These are phyloP conservation scores for Penicillium atrosanguineum DNA, from an alignment of 495 filamentous ascomycete genomes.

Conservation along the genomic window DNA sequence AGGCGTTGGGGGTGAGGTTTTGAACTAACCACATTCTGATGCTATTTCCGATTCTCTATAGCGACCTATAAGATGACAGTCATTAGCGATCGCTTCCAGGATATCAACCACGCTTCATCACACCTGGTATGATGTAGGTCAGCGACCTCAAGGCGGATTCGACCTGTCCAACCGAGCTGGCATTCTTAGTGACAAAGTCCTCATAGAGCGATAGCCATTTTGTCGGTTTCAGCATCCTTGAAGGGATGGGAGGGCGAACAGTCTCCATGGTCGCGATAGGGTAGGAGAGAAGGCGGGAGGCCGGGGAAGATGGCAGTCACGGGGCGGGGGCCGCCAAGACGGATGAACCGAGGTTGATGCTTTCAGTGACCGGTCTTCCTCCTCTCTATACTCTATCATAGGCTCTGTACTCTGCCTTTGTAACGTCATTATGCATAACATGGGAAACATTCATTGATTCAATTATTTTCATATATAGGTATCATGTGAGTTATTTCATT, in stretches of 20 bases:
- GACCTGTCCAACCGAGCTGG: conserved; percentile 85
- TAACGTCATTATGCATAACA: neutral
- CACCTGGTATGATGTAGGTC: conserved; percentile 93
- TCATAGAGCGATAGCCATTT: conserved; percentile 79
- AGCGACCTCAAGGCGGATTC: conserved; percentile 88
- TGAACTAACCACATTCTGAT: conserved; percentile 70
- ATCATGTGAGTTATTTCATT: conserved; percentile 37
- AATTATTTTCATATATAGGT: neutral
- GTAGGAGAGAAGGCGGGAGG: conserved; percentile 6
- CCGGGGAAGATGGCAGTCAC: conserved; percentile 13
- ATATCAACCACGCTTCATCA: conserved; percentile 3
- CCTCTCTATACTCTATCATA: neutral
- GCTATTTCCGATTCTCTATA: conserved; percentile 92
- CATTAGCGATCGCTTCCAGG: neutral
- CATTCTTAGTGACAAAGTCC: conserved; percentile 92
- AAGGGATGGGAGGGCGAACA: conserved; percentile 25
- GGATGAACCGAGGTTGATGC: conserved; percentile 20
- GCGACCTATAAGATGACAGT: conserved; percentile 54
- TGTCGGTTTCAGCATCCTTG: conserved; percentile 55
- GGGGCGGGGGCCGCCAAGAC: conserved; percentile 20
- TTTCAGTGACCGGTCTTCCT: conserved; percentile 3
- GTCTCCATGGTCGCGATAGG: conserved; percentile 34
- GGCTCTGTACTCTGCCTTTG: neutral
- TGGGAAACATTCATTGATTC: neutral
- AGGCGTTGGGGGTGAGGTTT: conserved; percentile 1